Evolutionary conservation across 2,329 filamentous ascomycete genomes (phyloP), one percentile per base, ranked within the genome.

Genomic region (Monilinia laxa): DNA sequence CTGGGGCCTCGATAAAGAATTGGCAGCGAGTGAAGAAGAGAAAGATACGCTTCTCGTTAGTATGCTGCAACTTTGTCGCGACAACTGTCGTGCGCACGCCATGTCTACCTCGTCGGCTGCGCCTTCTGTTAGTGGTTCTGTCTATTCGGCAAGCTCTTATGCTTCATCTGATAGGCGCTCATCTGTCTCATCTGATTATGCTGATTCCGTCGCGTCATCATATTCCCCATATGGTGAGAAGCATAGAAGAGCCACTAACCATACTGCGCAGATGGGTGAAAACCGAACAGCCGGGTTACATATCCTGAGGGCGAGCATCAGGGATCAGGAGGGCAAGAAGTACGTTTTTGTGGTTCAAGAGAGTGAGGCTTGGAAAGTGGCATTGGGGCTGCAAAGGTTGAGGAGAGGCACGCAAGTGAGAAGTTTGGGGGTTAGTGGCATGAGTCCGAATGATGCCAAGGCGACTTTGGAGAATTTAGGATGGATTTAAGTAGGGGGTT

Each of bases 361-460:
- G 74, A 82, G 86, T 68, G 87, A 90, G 75, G 83, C 83, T 38
- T 90, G 88, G 88, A 90, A 90, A 81, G 79, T 90, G 31, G 81
- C 85, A 1, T 79, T 84, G 47, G 87, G 85, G 2, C 75, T 90
- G 71, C 85, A 88, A 75, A 81, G 84, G 55, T 77, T 90, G 72
- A 79, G 86, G 63, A 82, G 82, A 64, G 87, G 87, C 6, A 84
- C 83, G 3, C 86, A 88, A 75, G 84, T 84, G 42, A 80, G 85
- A 64, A 82, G 85, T 67, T 78, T 90, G 56, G 85, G 84, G 6
- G 82, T 90, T 42, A 81, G 83, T 66, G 81, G 82, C 55, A 83
- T 90, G 79, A 79, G 81, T 58, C 77, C 79, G 14, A 73, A 79
- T 20, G 87, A 90, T 72, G 82, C 84, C 14, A 81, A 81, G 71